phyloP scores from a whole-genome alignment of 2,329 filamentous ascomycete species.

The Ophiostoma sp. region DNA sequence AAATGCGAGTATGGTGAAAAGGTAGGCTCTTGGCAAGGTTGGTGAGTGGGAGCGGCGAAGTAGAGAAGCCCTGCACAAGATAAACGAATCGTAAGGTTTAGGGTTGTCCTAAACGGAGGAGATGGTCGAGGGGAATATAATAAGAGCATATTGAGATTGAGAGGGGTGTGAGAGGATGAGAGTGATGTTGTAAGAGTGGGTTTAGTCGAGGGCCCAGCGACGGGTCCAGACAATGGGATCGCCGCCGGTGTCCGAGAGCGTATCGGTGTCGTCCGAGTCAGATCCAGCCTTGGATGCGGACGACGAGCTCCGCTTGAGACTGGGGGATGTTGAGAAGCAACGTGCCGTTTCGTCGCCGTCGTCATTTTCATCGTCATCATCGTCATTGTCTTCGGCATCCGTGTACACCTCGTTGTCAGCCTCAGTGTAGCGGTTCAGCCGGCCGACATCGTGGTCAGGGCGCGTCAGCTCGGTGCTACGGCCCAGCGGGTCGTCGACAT shows the following conservation, averaged over 20 bases:
- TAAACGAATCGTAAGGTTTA: slow-evolving; percentile 9
- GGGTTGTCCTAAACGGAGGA: background rate
- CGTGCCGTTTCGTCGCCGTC: slow-evolving; percentile 15
- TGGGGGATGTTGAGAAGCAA: slow-evolving; percentile 12
- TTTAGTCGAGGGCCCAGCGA: slow-evolving; percentile 29
- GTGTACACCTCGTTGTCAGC: slow-evolving; percentile 27
- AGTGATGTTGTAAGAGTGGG: background rate
- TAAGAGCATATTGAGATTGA: background rate
- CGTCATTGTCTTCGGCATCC: slow-evolving; percentile 24
- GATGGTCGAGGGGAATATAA: background rate
- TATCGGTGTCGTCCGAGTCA: slow-evolving; percentile 9
- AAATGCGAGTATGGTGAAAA: slow-evolving; percentile 23
- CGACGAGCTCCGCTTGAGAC: slow-evolving; percentile 8
- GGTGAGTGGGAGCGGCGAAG: background rate
- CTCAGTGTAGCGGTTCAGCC: slow-evolving; percentile 24
- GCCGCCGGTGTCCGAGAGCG: slow-evolving; percentile 26
- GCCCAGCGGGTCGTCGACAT: slow-evolving; percentile 41
- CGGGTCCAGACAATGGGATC: slow-evolving; percentile 29
- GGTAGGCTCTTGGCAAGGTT: background rate
- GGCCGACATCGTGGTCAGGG: background rate
- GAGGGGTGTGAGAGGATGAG: background rate
- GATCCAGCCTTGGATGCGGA: background rate
- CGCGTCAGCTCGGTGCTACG: slow-evolving; percentile 23
- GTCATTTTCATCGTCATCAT: slow-evolving; percentile 17
- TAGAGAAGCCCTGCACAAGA: background rate